Base-by-base conservation (phyloP, 768 basidiomycete species). In the Collybia nuda region DNA sequence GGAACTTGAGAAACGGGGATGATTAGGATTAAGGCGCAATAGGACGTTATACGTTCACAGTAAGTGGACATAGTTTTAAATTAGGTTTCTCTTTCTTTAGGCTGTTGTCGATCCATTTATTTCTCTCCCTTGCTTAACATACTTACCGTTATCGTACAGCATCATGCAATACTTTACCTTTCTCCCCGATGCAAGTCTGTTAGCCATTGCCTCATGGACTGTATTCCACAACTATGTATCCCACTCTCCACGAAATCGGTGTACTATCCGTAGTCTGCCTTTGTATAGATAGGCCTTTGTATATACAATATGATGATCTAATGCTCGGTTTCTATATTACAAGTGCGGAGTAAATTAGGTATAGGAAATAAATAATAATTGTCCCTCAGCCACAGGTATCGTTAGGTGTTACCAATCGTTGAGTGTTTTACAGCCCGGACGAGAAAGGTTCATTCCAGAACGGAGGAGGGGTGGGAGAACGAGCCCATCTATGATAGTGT, bases 391-490 rank as follows among this genome's bases (percentile, higher is more conserved):
- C 9, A 18, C 24, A 14, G 32, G 9, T 32, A 32, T 14, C 14
- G 9, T 11, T 11, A 11, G 3, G 12, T 19, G 14, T 62, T 74
- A 91, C 90, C 90, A 92, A 53, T 90, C 86, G 60, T 86, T 74
- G 8, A 92, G 71, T 36, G 77, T 75, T 55, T 78, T 76, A 63
- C 82, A 84, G 21, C 84, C 82, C n/a, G 87, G 86, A 44, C 80
- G 71, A 19, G 77, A 73, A 53, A 98, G 77, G 60, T 95, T 90
- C 48, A 93, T 67, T 0, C 93, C 96, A 3, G 90, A 93, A 11
- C 96, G 83, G 40, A 98, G 76, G 15, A 98, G 77, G 12, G 88
- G 81, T 0, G 93, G 88, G 14, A 98, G 77, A 45, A 99, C 79
- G 61, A 85, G 79, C 2, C 96, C 96, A 17, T 80, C 76, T 49